Base-by-base conservation (phyloP, 176 grass and related monocot species). In the Metroxylon sagu region DNA sequence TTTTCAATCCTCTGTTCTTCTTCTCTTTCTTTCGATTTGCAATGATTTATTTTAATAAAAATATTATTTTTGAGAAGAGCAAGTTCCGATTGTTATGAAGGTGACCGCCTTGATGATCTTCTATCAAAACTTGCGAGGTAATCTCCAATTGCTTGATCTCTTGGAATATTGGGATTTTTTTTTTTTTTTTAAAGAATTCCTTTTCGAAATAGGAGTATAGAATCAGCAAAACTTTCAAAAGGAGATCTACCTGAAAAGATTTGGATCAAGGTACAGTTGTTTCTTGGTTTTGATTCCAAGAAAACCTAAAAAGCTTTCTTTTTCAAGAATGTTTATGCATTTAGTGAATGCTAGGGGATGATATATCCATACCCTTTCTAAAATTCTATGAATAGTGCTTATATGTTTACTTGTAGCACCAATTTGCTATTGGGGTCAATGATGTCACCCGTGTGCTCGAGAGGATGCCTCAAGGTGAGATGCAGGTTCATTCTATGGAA, bases 361-460 rank as follows among this genome's bases (percentile, higher is more conserved):
- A 5, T 35, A 10, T 10, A 2, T 5, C 8, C 31, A 35, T 8
- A 35, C 31, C 31, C 31, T 35, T 35, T 35, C 31, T 8, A 35
- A 7, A 35, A 35, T 35, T 27, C 71, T 52, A 12, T 4, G 29
- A 50, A 30, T 31, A 39, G 14, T 25, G 10, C 18, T 17, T 64
- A 64, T 65, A 4, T 25, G 28, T 10, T 30, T 64, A 39, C 18
- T 10, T 74, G 58, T 68, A 96, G 92, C 76, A 82, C 74, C 86
- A 96, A 66, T 96, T 96, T 85, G 78, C 87, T 50, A 50, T 96
- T 10, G 92, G 87, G 0, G 66, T 97, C 67, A 97, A 97, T 66
- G 87, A 97, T 50, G 92, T 97, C 28, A 91, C 87, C 18, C 85
- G 87, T 65, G 87, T 97, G 62, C 92, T 97, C 25, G 92, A 97